Conservation (phyloP, 805 yeast species). For the Wickerhamiella sergipiensis region DNA sequence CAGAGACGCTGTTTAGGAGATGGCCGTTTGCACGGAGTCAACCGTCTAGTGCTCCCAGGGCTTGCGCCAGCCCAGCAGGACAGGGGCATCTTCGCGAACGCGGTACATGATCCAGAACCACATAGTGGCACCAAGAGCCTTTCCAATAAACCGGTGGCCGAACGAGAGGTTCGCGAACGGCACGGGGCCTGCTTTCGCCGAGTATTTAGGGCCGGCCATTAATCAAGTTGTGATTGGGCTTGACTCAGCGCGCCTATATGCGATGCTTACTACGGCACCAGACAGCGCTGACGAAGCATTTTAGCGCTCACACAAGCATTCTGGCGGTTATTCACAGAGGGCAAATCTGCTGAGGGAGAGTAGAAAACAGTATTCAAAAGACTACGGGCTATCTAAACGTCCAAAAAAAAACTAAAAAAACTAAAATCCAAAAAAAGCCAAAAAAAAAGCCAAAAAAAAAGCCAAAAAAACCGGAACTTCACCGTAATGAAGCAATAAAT, state of each 20-base stretch:
- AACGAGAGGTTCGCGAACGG: constrained; percentile 54
- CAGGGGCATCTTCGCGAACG: constrained; percentile 42
- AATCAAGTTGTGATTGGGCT: not conserved
- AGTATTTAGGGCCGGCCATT: constrained; percentile 19
- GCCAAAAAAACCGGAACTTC: not conserved
- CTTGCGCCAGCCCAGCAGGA: constrained; percentile 27
- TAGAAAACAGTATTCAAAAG: too few relatives aligned
- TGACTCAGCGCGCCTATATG: not conserved
- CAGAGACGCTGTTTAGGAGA: too few relatives aligned
- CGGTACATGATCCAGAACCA: constrained; percentile 83
- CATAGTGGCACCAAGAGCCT: constrained; percentile 69
- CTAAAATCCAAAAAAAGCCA: constrained; percentile 3
- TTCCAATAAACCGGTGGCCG: constrained; percentile 44
- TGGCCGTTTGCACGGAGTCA: too few relatives aligned
- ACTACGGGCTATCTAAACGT: not conserved
- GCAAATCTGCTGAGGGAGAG: too few relatives aligned
- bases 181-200: constrained; percentile 38
- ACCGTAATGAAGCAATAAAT: not conserved
- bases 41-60: constrained; percentile 31
- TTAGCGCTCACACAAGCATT: too few relatives aligned
- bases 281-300: not conserved
- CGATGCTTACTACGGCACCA: not conserved
- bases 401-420: constrained; percentile 1
- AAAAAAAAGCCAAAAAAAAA: constrained; percentile 4
- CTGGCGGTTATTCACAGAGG: too few relatives aligned